Percentiles rank a stretch among this genome's conserved stretches.
phyloP scores from a whole-genome alignment of 257 asterid genomes.

The Solanum gracilifrons region DNA sequence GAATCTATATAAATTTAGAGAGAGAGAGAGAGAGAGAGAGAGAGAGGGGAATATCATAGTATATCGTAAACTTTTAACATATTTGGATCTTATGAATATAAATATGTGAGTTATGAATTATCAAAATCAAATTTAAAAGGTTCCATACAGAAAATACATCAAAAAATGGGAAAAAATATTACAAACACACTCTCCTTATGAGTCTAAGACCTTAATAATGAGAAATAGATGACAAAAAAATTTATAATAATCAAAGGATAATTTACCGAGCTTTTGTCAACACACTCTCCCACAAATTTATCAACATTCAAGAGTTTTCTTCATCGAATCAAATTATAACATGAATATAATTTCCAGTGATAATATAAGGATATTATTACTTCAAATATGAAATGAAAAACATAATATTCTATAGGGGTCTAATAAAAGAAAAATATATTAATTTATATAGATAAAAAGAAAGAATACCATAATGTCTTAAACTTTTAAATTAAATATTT shows the following conservation, averaged over 20 bases:
- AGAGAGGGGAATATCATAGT: not conserved
- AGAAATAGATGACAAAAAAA: not conserved
- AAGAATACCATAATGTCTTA: too few relatives aligned
- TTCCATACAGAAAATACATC: too few relatives aligned
- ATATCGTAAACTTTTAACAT: not conserved
- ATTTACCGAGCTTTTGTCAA: not conserved
- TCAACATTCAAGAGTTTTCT: not conserved
- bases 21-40: not conserved
- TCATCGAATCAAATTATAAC: not conserved
- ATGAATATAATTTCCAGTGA: not conserved
- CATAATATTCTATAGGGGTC: not conserved
- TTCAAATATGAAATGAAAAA: not conserved
- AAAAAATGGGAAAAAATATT: too few relatives aligned
- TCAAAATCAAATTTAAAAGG: too few relatives aligned
- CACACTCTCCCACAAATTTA: not conserved
- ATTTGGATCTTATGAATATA: too few relatives aligned
- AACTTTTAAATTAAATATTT: too few relatives aligned
- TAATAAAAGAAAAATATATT: too few relatives aligned
- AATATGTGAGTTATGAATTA: too few relatives aligned
- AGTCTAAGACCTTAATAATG: not conserved
- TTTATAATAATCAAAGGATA: not conserved
- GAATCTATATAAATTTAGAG: not conserved
- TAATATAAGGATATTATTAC: not conserved
- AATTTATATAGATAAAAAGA: too few relatives aligned
- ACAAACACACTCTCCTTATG: too few relatives aligned